These are phyloP conservation scores for Apiotrichum brassicae DNA, from an alignment of 1,284 basidiomycete genomes.

Conservation along the genomic window DNA sequence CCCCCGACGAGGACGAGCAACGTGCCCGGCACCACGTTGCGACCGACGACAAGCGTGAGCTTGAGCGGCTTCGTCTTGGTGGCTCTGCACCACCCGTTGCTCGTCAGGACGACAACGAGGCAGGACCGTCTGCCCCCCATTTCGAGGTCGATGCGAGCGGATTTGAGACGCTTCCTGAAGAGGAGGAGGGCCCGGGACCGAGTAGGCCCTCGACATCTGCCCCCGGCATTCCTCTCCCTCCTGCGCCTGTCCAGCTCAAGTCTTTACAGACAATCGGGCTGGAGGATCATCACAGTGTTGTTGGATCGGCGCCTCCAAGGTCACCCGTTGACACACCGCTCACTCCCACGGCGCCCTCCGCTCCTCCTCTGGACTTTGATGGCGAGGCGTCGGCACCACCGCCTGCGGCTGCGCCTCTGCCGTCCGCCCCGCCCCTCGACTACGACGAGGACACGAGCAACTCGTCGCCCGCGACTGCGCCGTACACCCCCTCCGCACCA, in stretches of 20 bases:
- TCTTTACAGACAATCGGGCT: conserved; percentile 22
- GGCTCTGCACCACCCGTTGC: conserved; percentile 37
- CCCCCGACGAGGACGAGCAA: conserved; percentile 9
- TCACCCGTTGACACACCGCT: background rate
- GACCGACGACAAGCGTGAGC: conserved; percentile 44
- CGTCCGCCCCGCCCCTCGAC: conserved; percentile 21
- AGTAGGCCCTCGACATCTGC: background rate
- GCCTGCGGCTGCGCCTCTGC: background rate
- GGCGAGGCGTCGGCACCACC: background rate
- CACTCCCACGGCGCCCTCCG: conserved; percentile 19
- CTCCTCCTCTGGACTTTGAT: background rate
- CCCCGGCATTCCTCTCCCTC: conserved; percentile 19
- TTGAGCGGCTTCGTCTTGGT: conserved; percentile 39
- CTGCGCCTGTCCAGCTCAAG: conserved; percentile 8
- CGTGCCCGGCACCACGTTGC: conserved; percentile 34
- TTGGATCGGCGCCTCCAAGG: conserved; percentile 1
- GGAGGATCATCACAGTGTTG: background rate
- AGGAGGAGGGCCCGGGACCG: background rate
- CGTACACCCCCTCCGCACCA: conserved; percentile 26
- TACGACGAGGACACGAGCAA: conserved; percentile 15
- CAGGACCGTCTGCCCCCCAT: conserved; percentile 28
- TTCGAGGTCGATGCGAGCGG: conserved; percentile 43
- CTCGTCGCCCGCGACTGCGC: background rate
- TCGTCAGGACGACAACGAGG: conserved; percentile 6
- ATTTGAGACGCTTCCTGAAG: conserved; percentile 30